A percentile compares a stretch with the other conserved stretches of the same genome.
Conservation (phyloP, 2,329 filamentous ascomycete genomes). For the Tricladium varicosporioides region DNA sequence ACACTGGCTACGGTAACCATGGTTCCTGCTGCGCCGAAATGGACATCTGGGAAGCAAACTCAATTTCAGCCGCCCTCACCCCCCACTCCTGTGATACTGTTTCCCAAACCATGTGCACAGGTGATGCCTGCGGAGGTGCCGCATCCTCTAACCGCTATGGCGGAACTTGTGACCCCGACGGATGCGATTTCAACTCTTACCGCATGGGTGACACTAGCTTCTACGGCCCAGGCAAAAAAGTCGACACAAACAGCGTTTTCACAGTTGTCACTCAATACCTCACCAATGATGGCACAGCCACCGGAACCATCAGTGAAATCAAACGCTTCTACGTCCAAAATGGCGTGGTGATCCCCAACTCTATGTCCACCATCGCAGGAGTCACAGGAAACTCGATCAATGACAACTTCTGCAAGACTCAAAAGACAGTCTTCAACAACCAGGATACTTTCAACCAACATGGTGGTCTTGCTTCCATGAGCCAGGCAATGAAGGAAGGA, state of each 20-base stretch:
- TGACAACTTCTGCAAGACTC: conserved; percentile 50
- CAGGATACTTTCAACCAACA: conserved; percentile 48
- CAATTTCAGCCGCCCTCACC: conserved; percentile 52
- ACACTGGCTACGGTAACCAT: conserved; percentile 47
- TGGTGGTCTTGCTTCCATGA: conserved; percentile 56
- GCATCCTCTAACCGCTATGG: conserved; percentile 40
- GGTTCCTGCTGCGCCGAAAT: conserved; percentile 65
- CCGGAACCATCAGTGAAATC: conserved; percentile 50
- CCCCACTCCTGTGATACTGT: conserved; percentile 51
- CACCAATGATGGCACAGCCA: conserved; percentile 45
- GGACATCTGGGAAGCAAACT: conserved; percentile 63
- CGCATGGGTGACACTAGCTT: conserved; percentile 20
- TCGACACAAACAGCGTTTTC: conserved; percentile 50
- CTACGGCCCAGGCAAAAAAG: conserved; percentile 51
- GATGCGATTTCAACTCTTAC: conserved; percentile 4
- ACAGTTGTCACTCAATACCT: conserved; percentile 61
- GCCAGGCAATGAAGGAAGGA: conserved; percentile 46
- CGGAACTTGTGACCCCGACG: conserved; percentile 30
- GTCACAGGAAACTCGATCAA: conserved; percentile 52
- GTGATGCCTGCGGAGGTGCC: conserved; percentile 32
- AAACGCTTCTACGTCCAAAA: conserved; percentile 55
- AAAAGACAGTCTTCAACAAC: conserved; percentile 54
- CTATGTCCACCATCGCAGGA: conserved; percentile 42
- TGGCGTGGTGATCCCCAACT: conserved; percentile 50
- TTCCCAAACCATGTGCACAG: conserved; percentile 44